Base-by-base conservation (phyloP, 345 rosid species). In the Cardamine resedifolia region DNA sequence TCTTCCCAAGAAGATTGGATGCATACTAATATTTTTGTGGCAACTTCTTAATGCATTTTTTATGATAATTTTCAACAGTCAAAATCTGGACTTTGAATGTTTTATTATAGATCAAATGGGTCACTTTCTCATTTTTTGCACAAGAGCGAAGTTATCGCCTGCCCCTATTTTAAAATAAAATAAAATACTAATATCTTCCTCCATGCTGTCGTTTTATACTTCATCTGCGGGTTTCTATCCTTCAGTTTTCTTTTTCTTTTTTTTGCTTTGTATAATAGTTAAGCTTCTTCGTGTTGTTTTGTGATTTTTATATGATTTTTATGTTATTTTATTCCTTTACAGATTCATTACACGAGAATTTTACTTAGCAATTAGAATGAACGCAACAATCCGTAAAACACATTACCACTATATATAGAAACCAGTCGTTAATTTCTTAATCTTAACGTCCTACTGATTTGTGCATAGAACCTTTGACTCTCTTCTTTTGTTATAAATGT, bases 71-170 rank as follows among this genome's bases (percentile, higher is more conserved):
- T 74, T 75, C 78, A 75, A 75, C 57, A 67, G 73, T 75, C 73
- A 59, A 75, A 74, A 39, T 60, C 45, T 39, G 56, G 73, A 75
- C 78, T 75, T 75, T 75, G 73, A 75, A 51, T 74, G 63, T 59
- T 50, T 15, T 66, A 10, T 15, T 66, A 10, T 47, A 65, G 4
- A 21, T 74, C 62, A 67, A 36, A 58, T 27, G 34, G 0, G 60
- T 24, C 67, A 58, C 61, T 36, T 53, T 66, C 72, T 21, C 63
- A 55, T 64, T 72, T 43, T 63, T 72, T 43, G 56, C 21, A 28
- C 56, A 9, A 19, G 15, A 39, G 71, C 58, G 53, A 31, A 73
- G 64, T 55, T 55, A 63, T 63, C 7, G 45, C 10, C 19, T 51
- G 44, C 15, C 51, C 38, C 34, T 28, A 28, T 70, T 59, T 49